A percentile compares a stretch with the other conserved stretches of the same genome.
phyloP scores from a whole-genome alignment of 2,329 filamentous ascomycete genomes.

The Colletotrichum limetticola region DNA sequence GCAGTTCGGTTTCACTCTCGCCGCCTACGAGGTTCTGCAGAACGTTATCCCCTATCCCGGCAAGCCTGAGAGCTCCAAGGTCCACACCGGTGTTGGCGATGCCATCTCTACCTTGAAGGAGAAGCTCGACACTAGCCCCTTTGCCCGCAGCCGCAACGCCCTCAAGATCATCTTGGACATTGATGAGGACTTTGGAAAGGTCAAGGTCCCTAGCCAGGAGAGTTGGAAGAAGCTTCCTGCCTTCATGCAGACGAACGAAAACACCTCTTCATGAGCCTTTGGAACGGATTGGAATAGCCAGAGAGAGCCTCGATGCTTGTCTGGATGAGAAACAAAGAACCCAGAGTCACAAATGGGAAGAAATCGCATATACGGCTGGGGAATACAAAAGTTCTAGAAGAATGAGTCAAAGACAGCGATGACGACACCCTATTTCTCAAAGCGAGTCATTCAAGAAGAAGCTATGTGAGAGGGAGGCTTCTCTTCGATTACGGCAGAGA shows the following conservation, averaged over 20 bases:
- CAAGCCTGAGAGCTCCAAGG: slow-evolving; percentile 60
- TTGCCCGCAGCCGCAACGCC: slow-evolving; percentile 81
- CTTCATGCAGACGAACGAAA: slow-evolving; percentile 47
- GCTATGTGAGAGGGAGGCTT: slow-evolving; percentile 17
- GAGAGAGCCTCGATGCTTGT: neutral
- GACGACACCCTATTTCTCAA: slow-evolving; percentile 1
- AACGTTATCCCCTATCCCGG: slow-evolving; percentile 83
- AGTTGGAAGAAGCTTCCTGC: slow-evolving; percentile 64
- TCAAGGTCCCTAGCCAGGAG: slow-evolving; percentile 67
- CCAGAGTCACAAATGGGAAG: slow-evolving; percentile 3
- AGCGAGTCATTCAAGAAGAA: slow-evolving; percentile 9
- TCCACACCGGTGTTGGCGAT: slow-evolving; percentile 70
- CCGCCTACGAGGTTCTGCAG: slow-evolving; percentile 93
- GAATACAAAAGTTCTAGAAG: slow-evolving; percentile 24
- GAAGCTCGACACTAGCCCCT: slow-evolving; percentile 65
- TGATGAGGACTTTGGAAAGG: slow-evolving; percentile 89
- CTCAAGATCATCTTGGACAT: slow-evolving; percentile 95
- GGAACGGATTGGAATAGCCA: neutral
- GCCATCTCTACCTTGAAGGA: slow-evolving; percentile 72
- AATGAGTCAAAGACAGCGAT: slow-evolving; percentile 18
- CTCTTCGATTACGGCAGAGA: neutral
- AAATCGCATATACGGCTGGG: slow-evolving; percentile 28
- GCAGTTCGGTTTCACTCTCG: slow-evolving; percentile 97
- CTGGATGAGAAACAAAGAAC: slow-evolving; percentile 5
- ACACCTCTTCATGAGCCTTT: slow-evolving; percentile 3